Base-by-base conservation (phyloP, 495 filamentous ascomycete species). In the Parachaetomium inaequale region DNA sequence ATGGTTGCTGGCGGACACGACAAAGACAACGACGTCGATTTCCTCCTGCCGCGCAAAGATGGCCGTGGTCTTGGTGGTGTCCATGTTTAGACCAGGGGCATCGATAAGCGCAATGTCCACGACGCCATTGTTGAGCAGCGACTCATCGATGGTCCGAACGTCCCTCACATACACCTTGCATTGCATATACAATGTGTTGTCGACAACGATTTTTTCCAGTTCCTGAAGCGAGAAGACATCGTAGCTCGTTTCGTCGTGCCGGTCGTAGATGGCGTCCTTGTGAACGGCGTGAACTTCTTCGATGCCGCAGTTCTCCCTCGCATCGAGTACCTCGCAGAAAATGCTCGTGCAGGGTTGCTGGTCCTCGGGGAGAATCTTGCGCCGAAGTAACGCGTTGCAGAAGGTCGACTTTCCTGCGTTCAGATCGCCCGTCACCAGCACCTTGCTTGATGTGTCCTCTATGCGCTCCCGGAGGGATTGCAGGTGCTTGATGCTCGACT, bases 351-450 rank as follows among this genome's bases (percentile, higher is more conserved):
- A 98, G n/a, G 94, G 94, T 68, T 96, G 94, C 72, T 98, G 92
- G 65, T 98, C 95, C 76, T 96, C 94, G 5, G 94, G 94, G 17
- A 98, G 78, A 17, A 98, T 82, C 75, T 97, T 97, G 60, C 92
- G 87, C 46, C 94, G 87, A 40, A 98, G 77, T 25, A 98, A 77
- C 11, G 94, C 95, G 75, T 98, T 98, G 78, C 94, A 98, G 66
- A 98, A 98, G 6, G 94, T 98, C 12, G 94, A 98, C 71, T 98
- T 98, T 68, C 94, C 94, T 15, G 94, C 93, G 72, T 98, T 98
- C 52, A 98, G 74, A 76, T 98, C 94, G 68, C 94, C 94, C 14
- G 94, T 98, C n/a, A 98, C 87, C 66, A 98, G 71, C 17, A 98
- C 95, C 76, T 98, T 98, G 76, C 95, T 98, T 3, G 93, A 90